Conservation (phyloP, 2,329 filamentous ascomycete species). For the Sporothrix protearum region DNA sequence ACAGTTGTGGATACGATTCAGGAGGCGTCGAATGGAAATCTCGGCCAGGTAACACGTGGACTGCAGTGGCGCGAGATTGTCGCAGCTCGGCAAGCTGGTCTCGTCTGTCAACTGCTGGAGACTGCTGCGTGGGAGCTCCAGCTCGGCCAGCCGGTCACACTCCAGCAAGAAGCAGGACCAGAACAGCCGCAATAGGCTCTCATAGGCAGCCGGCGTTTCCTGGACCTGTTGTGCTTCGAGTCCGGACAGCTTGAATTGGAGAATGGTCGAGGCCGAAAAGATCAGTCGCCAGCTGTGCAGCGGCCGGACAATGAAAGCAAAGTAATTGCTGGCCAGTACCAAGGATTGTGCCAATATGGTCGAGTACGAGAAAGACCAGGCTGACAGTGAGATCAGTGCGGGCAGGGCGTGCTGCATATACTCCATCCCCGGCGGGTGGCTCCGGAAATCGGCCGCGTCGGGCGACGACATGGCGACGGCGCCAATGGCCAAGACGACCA, state of each 20-base stretch:
- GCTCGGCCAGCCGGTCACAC: constrained; percentile 36
- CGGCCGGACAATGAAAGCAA: constrained; percentile 36
- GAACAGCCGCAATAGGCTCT: constrained; percentile 32
- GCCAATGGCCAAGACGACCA: constrained; percentile 35
- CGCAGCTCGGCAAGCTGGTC: constrained; percentile 33
- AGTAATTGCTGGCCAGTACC: constrained; percentile 36
- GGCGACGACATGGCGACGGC: constrained; percentile 29
- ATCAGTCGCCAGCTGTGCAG: constrained; percentile 38
- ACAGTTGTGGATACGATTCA: constrained; percentile 37
- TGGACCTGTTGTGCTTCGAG: constrained; percentile 13
- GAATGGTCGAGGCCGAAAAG: constrained; percentile 34
- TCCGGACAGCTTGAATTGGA: constrained; percentile 34
- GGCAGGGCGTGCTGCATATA: constrained; percentile 35
- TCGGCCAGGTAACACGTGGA: constrained; percentile 36
- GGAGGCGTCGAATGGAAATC: constrained; percentile 35
- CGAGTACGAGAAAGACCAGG: constrained; percentile 34
- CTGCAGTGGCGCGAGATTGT: constrained; percentile 29
- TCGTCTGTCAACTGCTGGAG: constrained; percentile 35
- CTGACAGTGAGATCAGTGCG: constrained; percentile 32
- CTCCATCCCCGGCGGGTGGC: constrained; percentile 33
- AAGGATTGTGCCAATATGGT: constrained; percentile 33
- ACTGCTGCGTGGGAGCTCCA: constrained; percentile 36
- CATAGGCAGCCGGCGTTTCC: neutral
- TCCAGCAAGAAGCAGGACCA: constrained; percentile 37
- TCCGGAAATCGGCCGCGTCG: constrained; percentile 25